phyloP scores from a whole-genome alignment of 176 grass and related monocot genomes.

The Cymbopogon citratus region DNA sequence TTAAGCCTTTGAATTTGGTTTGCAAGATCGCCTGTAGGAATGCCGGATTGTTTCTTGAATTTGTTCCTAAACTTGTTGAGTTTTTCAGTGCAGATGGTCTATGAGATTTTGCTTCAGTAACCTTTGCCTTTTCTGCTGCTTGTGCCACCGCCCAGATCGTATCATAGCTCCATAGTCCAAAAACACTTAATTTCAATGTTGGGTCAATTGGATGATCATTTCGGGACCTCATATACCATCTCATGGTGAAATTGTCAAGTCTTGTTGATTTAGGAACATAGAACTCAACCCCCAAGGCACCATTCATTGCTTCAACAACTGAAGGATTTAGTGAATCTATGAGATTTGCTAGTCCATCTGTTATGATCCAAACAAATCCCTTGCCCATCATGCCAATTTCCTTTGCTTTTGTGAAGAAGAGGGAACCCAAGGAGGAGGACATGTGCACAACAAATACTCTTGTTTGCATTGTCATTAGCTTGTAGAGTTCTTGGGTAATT shows the following conservation, averaged over 20 bases:
- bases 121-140: constrained; percentile 24
- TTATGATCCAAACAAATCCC: constrained; percentile 59
- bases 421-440: constrained; percentile 23
- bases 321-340: constrained; percentile 29
- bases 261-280: constrained; percentile 36
- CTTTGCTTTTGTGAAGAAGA: constrained; percentile 39
- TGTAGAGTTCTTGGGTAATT: constrained; percentile 48
- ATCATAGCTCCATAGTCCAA: constrained; percentile 50
- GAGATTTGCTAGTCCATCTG: constrained; percentile 37
- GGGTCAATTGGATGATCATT: constrained; percentile 38
- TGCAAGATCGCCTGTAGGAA: constrained; percentile 32
- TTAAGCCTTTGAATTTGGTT: constrained; percentile 42
- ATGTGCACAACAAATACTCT: constrained; percentile 52
- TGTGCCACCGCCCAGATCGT: constrained; percentile 41
- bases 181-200: constrained; percentile 25
- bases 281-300: constrained; percentile 41
- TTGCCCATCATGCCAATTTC: constrained; percentile 56
- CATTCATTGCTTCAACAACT: constrained; percentile 31
- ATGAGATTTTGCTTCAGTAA: background rate
- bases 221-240: constrained; percentile 50
- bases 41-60: constrained; percentile 18
- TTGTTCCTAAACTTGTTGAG: background rate
- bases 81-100: constrained; percentile 10
- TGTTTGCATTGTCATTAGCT: constrained; percentile 59
- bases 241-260: constrained; percentile 37